Evolutionary conservation across 805 yeast species (phyloP).

Genomic region (Metschnikowia similis): DNA sequence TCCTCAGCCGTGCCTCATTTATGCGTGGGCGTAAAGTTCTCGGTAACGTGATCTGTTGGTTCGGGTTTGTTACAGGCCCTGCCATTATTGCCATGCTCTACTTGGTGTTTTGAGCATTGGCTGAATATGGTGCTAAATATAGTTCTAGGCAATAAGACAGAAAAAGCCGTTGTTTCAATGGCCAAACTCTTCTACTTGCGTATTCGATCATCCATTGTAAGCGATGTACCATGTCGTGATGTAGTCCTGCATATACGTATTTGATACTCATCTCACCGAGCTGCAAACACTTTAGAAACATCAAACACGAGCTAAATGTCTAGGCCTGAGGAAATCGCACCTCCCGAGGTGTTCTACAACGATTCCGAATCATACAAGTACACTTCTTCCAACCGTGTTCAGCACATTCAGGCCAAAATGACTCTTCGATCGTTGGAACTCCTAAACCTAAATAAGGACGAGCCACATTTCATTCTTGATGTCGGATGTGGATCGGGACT

Average conservation of each 20-base stretch:
- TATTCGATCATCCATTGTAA: neutral
- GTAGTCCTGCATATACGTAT: neutral
- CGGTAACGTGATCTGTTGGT: slow-evolving; percentile 85
- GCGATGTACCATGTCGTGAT: neutral
- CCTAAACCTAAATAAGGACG: slow-evolving; percentile 60
- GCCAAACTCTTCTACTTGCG: too few species aligned
- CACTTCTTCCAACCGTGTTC: slow-evolving; percentile 92
- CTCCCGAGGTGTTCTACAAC: slow-evolving; percentile 93
- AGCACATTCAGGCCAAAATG: slow-evolving; percentile 98
- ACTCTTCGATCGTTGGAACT: slow-evolving; percentile 89
- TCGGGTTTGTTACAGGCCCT: slow-evolving; percentile 88
- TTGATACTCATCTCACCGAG: slow-evolving; percentile 3
- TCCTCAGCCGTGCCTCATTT: slow-evolving; percentile 54
- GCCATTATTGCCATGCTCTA: slow-evolving; percentile 82
- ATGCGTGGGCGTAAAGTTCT: slow-evolving; percentile 53
- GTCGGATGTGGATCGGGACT: slow-evolving; percentile 97
- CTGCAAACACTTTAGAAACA: neutral
- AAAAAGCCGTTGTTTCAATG: too few species aligned
- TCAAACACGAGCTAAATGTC: slow-evolving; percentile 51
- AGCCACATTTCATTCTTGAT: slow-evolving; percentile 71
- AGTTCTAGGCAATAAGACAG: too few species aligned
- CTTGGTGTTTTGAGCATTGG: slow-evolving; percentile 38
- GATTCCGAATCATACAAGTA: slow-evolving; percentile 87
- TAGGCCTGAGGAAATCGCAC: slow-evolving; percentile 94
- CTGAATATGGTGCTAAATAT: too few species aligned